These are phyloP conservation scores for Venturia nashicola DNA, from an alignment of 2,329 filamentous ascomycete species.

Conservation along the genomic window DNA sequence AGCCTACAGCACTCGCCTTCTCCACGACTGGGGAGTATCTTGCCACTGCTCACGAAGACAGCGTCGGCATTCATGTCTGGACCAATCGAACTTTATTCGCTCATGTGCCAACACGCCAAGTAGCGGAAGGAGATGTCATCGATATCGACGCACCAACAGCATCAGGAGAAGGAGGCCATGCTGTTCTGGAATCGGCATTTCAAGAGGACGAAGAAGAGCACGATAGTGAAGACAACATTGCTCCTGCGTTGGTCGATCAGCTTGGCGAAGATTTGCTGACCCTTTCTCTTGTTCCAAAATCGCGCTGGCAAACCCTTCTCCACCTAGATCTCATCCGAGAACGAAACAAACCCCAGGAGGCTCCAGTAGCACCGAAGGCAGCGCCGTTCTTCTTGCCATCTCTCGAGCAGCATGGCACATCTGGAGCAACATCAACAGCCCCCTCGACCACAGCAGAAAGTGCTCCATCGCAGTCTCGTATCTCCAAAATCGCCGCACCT, in stretches of 20 bases:
- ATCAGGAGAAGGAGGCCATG: conserved; percentile 70
- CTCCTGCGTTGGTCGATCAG: conserved; percentile 52
- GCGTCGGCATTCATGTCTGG: conserved; percentile 87
- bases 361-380: conserved; percentile 83
- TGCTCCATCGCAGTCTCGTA: conserved; percentile 8
- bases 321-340: conserved; percentile 83
- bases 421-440: conserved; percentile 12
- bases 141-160: conserved; percentile 55
- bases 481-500: conserved; percentile 4
- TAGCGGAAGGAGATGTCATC: conserved; percentile 63
- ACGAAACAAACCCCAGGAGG: conserved; percentile 86
- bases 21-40: conserved; percentile 85
- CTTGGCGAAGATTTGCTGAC: conserved; percentile 75
- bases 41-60: conserved; percentile 73
- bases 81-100: conserved; percentile 87
- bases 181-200: conserved; percentile 65
- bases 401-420: conserved; percentile 29
- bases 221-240: conserved; percentile 30
- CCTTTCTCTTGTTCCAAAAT: conserved; percentile 77
- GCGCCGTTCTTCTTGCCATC: conserved; percentile 90
- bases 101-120: conserved; percentile 73
- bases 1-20: conserved; percentile 77
- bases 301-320: conserved; percentile 85
- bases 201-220: conserved; percentile 40
- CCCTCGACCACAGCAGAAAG: conserved; percentile 13